Base-by-base conservation (phyloP, 2,329 filamentous ascomycete species). In the Orbilia oligospora region DNA sequence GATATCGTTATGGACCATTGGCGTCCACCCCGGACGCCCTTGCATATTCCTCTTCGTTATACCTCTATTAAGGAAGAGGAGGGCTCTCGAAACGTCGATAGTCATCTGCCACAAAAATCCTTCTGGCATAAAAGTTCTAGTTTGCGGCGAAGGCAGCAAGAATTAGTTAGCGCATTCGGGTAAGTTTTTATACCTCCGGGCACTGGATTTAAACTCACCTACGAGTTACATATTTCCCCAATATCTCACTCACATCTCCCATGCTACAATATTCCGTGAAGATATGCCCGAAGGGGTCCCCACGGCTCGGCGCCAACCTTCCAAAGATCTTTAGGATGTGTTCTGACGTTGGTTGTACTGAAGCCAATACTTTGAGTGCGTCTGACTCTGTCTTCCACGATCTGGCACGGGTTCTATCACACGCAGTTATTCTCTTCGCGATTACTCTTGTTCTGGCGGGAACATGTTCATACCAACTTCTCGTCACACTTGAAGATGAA, bases 1-100 rank as follows among this genome's bases (percentile, higher is more conserved):
- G 20, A 77, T 63, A 24, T 77, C 73, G 27, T 77, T 77, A 12
- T 77, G 73, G 5, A 64, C 30, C 0, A 71, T 36, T 18, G 73
- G 53, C 8, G 12, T 27, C 67, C 65, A 69, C n/a, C 55, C 48
- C 2, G 16, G 48, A 9, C 8, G 27, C n/a, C 30, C 33, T 5
- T 14, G 10, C 16, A 8, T 22, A 20, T 56, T 55, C 1, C 38
- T 14, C 20, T 48, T 36, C 1, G n/a, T 22, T 10, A 56, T 36
- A 9, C 67, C 61, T 36, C 27, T 46, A 10, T 67, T 46, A 1
- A 71, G 38, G 12, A 55, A 77, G 12, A 66, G 24, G 1, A 77
- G 51, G 1, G 67, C 67, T 41, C 61, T 66, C 9, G 30, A 30
- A 1, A 71, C 48, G 33, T 77, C 67, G n/a, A 77, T 30, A 0